Conservation (phyloP, 345 rosid species). For the Euclidium syriacum region DNA sequence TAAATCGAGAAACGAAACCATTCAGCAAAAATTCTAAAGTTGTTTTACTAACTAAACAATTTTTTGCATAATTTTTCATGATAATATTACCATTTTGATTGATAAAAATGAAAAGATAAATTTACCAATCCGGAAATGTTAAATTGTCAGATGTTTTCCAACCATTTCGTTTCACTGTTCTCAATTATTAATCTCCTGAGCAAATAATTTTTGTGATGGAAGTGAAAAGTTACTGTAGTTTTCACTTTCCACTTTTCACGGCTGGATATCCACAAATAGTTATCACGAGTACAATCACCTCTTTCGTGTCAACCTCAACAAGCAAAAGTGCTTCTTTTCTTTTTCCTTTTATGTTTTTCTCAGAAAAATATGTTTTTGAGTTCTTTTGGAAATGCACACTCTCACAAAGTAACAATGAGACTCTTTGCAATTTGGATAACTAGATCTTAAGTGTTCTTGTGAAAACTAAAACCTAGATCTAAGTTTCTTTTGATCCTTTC, state of each 20-base stretch:
- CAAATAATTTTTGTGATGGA: background rate
- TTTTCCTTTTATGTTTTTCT: background rate
- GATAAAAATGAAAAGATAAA: too few species aligned
- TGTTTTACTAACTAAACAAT: too few species aligned
- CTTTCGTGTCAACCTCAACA: slow-evolving; percentile 9
- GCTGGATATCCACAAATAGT: background rate
- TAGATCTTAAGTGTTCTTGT: too few species aligned
- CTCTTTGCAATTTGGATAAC: background rate
- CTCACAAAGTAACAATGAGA: background rate
- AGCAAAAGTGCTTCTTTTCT: background rate
- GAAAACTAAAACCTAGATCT: too few species aligned
- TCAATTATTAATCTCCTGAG: background rate
- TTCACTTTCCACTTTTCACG: slow-evolving; percentile 20
- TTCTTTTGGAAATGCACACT: background rate
- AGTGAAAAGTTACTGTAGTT: slow-evolving; percentile 21
- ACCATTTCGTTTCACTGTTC: background rate
- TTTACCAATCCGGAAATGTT: too few species aligned
- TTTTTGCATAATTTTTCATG: too few species aligned
- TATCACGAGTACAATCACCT: slow-evolving; percentile 23
- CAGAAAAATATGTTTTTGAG: background rate
- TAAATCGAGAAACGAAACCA: background rate
- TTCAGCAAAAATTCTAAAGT: too few species aligned
- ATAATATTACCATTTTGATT: too few species aligned
- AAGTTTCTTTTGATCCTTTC: too few species aligned
- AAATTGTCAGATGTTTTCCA: too few species aligned